These are phyloP conservation scores for Jatropha podagrica DNA, from an alignment of 441 rosid species.

Conservation along the genomic window DNA sequence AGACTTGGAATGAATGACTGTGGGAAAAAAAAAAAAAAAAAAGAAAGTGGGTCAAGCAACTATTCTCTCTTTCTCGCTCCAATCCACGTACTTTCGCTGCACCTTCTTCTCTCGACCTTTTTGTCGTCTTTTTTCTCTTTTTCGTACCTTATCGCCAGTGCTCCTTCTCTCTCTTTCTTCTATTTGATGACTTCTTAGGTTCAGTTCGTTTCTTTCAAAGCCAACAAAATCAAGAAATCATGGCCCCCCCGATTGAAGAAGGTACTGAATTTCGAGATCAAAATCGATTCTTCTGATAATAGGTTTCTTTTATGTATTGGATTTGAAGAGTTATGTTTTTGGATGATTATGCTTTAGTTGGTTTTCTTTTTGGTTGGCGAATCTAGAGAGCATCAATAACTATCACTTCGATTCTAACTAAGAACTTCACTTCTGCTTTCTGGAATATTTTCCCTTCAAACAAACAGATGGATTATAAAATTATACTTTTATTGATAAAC, in stretches of 20 bases:
- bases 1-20: too few relatives aligned
- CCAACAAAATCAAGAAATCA: not conserved
- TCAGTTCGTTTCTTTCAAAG: not conserved
- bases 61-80: not conserved
- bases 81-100: not conserved
- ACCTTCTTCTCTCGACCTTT: slow-evolving; percentile 9
- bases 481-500: not conserved
- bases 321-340: not conserved
- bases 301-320: not conserved
- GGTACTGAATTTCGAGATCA: slow-evolving; percentile 22
- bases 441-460: not conserved
- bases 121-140: not conserved
- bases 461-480: not conserved
- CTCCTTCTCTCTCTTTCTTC: not conserved
- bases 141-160: not conserved
- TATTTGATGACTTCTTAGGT: slow-evolving; percentile 9
- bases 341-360: not conserved
- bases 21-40: too few relatives aligned
- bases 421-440: not conserved
- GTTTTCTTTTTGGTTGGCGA: not conserved
- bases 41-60: too few relatives aligned
- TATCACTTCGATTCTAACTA: not conserved
- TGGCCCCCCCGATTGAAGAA: slow-evolving; percentile 33
- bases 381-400: slow-evolving; percentile 1
- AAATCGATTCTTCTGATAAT: not conserved